Evolutionary conservation across 2,329 filamentous ascomycete genomes (phyloP), one percentile per base, ranked within the genome.

Genomic region (Fusarium goolgardi): DNA sequence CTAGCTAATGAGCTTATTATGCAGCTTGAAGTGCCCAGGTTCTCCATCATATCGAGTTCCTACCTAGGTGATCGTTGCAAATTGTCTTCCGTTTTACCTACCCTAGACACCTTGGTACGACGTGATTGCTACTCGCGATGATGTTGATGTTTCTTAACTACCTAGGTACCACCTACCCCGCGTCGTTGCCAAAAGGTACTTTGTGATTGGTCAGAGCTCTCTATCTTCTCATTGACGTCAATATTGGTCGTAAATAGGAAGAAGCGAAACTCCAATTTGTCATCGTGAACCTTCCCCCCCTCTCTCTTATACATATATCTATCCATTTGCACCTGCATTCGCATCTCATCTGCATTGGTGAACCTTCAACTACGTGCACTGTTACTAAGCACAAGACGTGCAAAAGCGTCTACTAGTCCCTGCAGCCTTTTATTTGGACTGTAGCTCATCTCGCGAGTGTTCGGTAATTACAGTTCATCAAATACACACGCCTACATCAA

Each of bases 151-250:
- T 34, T 21, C 23, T 27, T 29, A 9, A 31, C 27, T 49, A 37
- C 23, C 23, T 23, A 23, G 23, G 23, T 23, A 23, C 52, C 47
- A n/a, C 35, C 47, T 70, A 74, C 69, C 67, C 64, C 62, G 63
- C 63, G 59, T 64, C 59, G 73, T 76, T 66, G 53, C 37, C 37
- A 74, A 75, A 75, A 44, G 43, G 35, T 25, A 40, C 23, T 41
- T 40, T 49, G 54, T 73, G 74, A 75, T 75, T 66, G 74, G 74
- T 11, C 40, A 43, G 51, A 72, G 63, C 55, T 66, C 60, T 68
- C 35, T 15, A 46, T 44, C 43, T 32, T 58, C 47, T 72, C 67
- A 68, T 66, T 73, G 71, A 73, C 70, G 69, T 72, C 69, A 67
- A 55, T 34, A 47, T 52, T 32, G 45, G 34, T 46, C 57, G 47